Conservation (phyloP, 1,284 basidiomycete genomes). For the Vanrija sp. region DNA sequence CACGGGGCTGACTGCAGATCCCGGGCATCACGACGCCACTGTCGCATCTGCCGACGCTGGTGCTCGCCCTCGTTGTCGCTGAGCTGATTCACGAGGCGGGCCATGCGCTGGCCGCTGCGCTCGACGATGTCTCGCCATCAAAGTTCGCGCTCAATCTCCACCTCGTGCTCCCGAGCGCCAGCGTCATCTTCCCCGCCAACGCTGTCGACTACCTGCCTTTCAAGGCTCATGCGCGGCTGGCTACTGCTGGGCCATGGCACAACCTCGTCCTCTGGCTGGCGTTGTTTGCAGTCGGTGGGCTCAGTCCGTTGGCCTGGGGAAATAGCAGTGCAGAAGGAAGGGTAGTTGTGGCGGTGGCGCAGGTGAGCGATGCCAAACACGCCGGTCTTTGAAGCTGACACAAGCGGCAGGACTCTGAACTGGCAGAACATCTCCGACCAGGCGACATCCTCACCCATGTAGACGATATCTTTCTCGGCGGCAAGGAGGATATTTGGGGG, state of each 20-base stretch:
- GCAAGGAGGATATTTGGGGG: conserved; percentile 25
- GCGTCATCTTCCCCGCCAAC: conserved; percentile 33
- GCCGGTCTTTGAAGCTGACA: neutral
- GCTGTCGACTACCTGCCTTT: conserved; percentile 28
- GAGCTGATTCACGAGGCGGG: conserved; percentile 46
- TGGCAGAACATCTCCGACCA: conserved; percentile 16
- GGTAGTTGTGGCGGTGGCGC: conserved; percentile 27
- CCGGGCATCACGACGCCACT: conserved; percentile 45
- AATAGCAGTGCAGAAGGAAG: conserved; percentile 23
- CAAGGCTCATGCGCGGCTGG: conserved; percentile 37
- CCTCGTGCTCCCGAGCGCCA: conserved; percentile 36
- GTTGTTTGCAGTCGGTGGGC: conserved; percentile 2
- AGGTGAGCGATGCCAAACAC: conserved; percentile 15
- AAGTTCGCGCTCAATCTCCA: conserved; percentile 32
- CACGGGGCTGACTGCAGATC: conserved; percentile 28
- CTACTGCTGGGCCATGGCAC: conserved; percentile 42
- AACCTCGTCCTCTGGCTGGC: conserved; percentile 37
- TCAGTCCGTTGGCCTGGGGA: conserved; percentile 28
- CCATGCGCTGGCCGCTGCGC: conserved; percentile 39
- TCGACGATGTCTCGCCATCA: conserved; percentile 37
- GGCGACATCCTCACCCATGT: conserved; percentile 40
- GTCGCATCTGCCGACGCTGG: conserved; percentile 39
- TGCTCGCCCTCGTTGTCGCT: conserved; percentile 37
- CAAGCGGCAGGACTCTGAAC: neutral
- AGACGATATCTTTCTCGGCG: conserved; percentile 33